phyloP scores from a whole-genome alignment of 345 rosid genomes.

The Camelina laxa region DNA sequence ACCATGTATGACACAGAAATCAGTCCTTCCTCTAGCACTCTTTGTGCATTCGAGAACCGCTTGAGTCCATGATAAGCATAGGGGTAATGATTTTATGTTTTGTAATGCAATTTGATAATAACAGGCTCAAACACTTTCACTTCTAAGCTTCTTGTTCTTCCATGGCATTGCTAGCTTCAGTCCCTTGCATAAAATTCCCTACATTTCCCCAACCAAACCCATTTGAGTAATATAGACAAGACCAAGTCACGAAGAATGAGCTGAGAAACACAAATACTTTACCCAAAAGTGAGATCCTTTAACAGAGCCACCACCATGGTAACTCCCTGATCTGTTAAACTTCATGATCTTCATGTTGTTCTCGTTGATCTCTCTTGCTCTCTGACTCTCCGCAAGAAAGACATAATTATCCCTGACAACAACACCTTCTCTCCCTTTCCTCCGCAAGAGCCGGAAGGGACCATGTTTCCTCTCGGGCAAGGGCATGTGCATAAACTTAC shows the following conservation, averaged over 20 bases:
- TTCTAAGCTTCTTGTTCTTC: slow-evolving; percentile 59
- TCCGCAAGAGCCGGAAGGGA: slow-evolving; percentile 54
- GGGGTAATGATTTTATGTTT: too few species aligned
- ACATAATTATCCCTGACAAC: slow-evolving; percentile 60
- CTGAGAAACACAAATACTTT: slow-evolving; percentile 28
- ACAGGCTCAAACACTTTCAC: slow-evolving; percentile 42
- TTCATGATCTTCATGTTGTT: slow-evolving; percentile 46
- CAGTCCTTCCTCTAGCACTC: slow-evolving; percentile 97
- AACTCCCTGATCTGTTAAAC: slow-evolving; percentile 55
- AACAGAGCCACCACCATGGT: slow-evolving; percentile 37
- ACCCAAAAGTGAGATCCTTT: slow-evolving; percentile 76
- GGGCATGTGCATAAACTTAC: slow-evolving; percentile 53
- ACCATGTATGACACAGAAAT: slow-evolving; percentile 94
- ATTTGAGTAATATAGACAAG: neutral
- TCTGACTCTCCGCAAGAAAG: slow-evolving; percentile 56
- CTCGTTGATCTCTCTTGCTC: slow-evolving; percentile 41
- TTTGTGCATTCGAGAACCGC: slow-evolving; percentile 84
- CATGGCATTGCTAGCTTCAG: slow-evolving; percentile 71
- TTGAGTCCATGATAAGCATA: too few species aligned
- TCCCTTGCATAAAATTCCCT: slow-evolving; percentile 68
- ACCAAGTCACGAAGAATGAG: neutral
- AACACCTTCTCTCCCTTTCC: slow-evolving; percentile 53
- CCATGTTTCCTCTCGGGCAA: slow-evolving; percentile 54
- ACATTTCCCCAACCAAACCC: slow-evolving; percentile 39
- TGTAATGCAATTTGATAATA: neutral